Conservation (phyloP, 2,329 filamentous ascomycete species). For the Plenodomus tracheiphilus region DNA sequence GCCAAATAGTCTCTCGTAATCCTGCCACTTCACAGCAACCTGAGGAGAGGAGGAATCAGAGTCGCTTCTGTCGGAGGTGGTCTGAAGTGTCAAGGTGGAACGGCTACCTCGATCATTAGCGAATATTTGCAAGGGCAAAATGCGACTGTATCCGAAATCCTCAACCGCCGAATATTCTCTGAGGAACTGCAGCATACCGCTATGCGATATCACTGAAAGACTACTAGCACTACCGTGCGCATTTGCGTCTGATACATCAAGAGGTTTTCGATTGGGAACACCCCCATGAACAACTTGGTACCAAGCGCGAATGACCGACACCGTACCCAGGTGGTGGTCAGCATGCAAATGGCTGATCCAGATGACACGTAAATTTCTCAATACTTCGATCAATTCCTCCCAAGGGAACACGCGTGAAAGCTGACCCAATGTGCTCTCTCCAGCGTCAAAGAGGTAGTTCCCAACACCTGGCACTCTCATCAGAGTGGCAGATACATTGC, state of each 20-base stretch:
- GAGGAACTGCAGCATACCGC: conserved; percentile 74
- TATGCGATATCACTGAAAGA: conserved; percentile 65
- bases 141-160: conserved; percentile 69
- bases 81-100: conserved; percentile 31
- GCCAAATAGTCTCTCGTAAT: conserved; percentile 58
- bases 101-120: conserved; percentile 23
- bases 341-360: conserved; percentile 97
- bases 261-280: conserved; percentile 29
- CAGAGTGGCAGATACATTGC: conserved; percentile 90
- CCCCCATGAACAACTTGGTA: conserved; percentile 59
- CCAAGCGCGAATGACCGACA: conserved; percentile 83
- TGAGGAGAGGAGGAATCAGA: conserved; percentile 1
- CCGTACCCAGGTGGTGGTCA: conserved; percentile 88
- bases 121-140: conserved; percentile 55
- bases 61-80: conserved; percentile 21
- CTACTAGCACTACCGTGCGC: conserved; percentile 21
- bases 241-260: conserved; percentile 31
- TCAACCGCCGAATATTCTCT: conserved; percentile 79
- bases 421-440: conserved; percentile 90
- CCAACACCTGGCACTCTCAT: conserved; percentile 81
- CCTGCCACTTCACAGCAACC: conserved; percentile 9
- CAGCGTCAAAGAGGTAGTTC: conserved; percentile 88
- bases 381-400: conserved; percentile 67
- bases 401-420: conserved; percentile 72
- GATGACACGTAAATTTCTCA: conserved; percentile 78